Evolutionary conservation across 2,329 filamentous ascomycete species (phyloP).

Genomic region (Juglanconis oblonga): DNA sequence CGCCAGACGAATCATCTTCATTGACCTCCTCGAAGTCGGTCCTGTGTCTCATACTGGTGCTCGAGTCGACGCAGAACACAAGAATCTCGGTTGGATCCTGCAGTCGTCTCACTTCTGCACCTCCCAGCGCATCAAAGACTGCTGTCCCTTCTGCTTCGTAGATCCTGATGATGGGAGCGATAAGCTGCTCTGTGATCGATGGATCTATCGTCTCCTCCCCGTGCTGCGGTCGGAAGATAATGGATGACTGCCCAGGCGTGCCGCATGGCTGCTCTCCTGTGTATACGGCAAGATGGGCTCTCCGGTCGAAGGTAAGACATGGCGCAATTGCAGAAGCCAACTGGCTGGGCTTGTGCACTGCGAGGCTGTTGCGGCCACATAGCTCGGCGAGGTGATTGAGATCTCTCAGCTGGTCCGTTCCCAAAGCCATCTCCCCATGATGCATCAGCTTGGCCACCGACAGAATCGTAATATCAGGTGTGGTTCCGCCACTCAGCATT

Average conservation of each 20-base stretch:
- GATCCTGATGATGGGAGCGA: not conserved
- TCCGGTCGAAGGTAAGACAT: constrained; percentile 7
- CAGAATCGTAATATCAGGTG: no score
- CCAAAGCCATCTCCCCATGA: not conserved
- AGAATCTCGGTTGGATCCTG: constrained; percentile 4
- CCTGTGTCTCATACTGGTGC: not conserved
- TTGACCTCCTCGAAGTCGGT: not conserved
- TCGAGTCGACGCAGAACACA: constrained; percentile 6
- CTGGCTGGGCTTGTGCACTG: constrained; percentile 2
- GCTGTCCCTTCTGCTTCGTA: constrained; percentile 1
- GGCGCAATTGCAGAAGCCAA: not conserved
- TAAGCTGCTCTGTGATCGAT: constrained; percentile 2
- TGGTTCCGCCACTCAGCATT: no score
- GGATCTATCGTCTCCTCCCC: constrained; percentile 6
- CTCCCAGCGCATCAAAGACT: not conserved
- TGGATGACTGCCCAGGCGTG: not conserved
- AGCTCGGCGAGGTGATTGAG: not conserved
- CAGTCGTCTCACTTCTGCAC: not conserved
- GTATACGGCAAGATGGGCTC: constrained; percentile 5
- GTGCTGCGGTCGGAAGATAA: constrained; percentile 5
- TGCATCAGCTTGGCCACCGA: no score
- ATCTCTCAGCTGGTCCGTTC: not conserved
- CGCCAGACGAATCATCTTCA: no score
- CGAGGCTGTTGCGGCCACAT: not conserved
- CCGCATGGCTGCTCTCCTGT: constrained; percentile 8